Base-by-base conservation (phyloP, 1,284 basidiomycete species). In the Calocybe gambosa region DNA sequence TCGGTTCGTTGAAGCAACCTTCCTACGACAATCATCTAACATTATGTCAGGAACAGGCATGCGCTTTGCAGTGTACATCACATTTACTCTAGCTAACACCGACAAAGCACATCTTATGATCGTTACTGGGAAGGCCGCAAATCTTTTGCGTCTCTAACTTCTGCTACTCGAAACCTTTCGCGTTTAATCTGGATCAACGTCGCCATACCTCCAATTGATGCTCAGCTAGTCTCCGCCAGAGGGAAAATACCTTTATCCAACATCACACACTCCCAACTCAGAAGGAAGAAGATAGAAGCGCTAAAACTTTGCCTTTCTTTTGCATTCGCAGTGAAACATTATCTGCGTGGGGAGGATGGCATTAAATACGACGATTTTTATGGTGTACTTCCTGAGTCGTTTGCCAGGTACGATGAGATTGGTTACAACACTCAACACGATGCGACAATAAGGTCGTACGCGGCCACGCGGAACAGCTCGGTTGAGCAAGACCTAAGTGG, bases 91-190 rank as follows among this genome's bases (percentile, higher is more conserved):
- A 8, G 20, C 37, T 43, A 13, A 49, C 39, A 20, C 44, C 39
- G 25, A 10, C 25, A 42, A 53, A 88, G 85, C 15, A 85, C 84
- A 19, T 89, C 84, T 8, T 89, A 89, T 55, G 87, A 89, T 57
- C 80, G 85, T 35, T 88, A 80, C 59, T 87, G 82, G 73, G 86
- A 93, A 68, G 93, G 91, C 35, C 76, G 91, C 51, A 93, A 89
- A 63, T 79, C 85, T 45, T 94, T 93, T 63, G 77, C 78, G 0
- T 59, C 74, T 5, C 60, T 89, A 52, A 77, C 73, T 10, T 73
- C 83, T 20, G 78, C 80, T 53, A 75, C 80, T 51, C 61, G 77
- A 52, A 66, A 68, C 51, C 56, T 72, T 41, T 42, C 59, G 2
- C 64, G 64, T 28, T 71, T 82, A 50, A 70, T 93, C 46, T 95